Evolutionary conservation across 495 filamentous ascomycete species (phyloP).

Genomic region (Aspergillus haitiensis): DNA sequence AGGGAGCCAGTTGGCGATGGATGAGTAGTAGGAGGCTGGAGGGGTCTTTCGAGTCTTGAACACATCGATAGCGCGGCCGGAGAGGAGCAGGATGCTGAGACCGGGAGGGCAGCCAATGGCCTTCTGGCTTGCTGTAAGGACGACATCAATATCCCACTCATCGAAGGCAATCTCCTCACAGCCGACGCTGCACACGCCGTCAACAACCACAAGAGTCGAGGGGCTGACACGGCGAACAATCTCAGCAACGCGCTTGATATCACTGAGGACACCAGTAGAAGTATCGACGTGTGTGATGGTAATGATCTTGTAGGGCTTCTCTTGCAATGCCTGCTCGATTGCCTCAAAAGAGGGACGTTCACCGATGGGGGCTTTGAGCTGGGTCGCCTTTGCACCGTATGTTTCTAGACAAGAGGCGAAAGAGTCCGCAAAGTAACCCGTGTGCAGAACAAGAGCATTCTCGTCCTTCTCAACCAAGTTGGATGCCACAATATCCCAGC

Average conservation of each 20-base stretch:
- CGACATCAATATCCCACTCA: constrained; percentile 88
- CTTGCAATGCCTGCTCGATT: constrained; percentile 80
- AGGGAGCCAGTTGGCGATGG: constrained; percentile 94
- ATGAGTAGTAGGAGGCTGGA: constrained; percentile 86
- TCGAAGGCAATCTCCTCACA: constrained; percentile 96
- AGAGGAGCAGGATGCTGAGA: constrained; percentile 88
- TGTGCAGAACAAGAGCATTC: constrained; percentile 87
- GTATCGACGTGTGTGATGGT: constrained; percentile 98
- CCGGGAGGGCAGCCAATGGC: constrained; percentile 94
- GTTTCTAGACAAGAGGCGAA: constrained; percentile 89
- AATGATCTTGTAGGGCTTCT: constrained; percentile 87
- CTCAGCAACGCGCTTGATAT: constrained; percentile 79
- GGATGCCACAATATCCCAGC: constrained; percentile 92
- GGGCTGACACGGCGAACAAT: constrained; percentile 83
- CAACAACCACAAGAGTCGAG: constrained; percentile 85
- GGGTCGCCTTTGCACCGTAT: constrained; percentile 85
- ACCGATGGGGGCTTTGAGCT: constrained; percentile 86
- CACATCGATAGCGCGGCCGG: constrained; percentile 79
- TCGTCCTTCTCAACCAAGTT: constrained; percentile 88
- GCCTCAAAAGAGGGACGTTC: constrained; percentile 82
- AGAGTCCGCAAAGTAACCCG: constrained; percentile 95
- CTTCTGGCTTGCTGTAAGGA: constrained; percentile 93
- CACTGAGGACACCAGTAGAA: constrained; percentile 90
- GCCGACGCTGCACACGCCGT: constrained; percentile 95
- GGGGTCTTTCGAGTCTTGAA: constrained; percentile 78